Conservation (phyloP, 257 asterid genomes). For the Verbascum thapsus region DNA sequence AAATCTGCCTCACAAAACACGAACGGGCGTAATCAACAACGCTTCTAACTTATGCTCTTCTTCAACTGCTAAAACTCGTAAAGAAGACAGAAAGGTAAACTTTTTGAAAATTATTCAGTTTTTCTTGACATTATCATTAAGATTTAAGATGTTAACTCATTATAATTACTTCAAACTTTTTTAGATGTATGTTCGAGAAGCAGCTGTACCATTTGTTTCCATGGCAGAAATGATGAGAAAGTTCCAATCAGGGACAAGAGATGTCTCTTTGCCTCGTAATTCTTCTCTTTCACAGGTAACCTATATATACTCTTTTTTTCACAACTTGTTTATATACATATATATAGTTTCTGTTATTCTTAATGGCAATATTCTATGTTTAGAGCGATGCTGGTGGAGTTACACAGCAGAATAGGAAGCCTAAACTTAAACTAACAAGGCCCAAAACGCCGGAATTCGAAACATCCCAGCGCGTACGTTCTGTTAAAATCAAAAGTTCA, state of each 20-base stretch:
- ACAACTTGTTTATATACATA: no score
- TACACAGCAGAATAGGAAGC: conserved; percentile 41
- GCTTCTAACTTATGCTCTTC: conserved; percentile 44
- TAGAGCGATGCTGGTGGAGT: conserved; percentile 43
- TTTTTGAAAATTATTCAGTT: background rate
- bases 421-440: conserved; percentile 81
- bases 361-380: no score
- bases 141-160: conserved; percentile 20
- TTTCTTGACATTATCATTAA: background rate
- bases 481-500: conserved; percentile 69
- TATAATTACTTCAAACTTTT: background rate
- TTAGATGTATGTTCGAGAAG: conserved; percentile 77
- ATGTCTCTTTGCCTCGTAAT: conserved; percentile 43
- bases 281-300: conserved; percentile 58
- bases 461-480: conserved; percentile 84
- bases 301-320: background rate
- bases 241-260: conserved; percentile 84
- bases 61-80: conserved; percentile 54
- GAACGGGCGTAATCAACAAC: conserved; percentile 49
- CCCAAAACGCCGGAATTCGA: conserved; percentile 91
- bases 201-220: conserved; percentile 76
- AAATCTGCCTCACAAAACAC: conserved; percentile 78
- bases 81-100: conserved; percentile 76
- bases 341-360: conserved; percentile 19
- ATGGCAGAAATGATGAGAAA: conserved; percentile 90